Evolutionary conservation across 148 eudicot genomes (phyloP).

Genomic region (Polygonum maritimum): DNA sequence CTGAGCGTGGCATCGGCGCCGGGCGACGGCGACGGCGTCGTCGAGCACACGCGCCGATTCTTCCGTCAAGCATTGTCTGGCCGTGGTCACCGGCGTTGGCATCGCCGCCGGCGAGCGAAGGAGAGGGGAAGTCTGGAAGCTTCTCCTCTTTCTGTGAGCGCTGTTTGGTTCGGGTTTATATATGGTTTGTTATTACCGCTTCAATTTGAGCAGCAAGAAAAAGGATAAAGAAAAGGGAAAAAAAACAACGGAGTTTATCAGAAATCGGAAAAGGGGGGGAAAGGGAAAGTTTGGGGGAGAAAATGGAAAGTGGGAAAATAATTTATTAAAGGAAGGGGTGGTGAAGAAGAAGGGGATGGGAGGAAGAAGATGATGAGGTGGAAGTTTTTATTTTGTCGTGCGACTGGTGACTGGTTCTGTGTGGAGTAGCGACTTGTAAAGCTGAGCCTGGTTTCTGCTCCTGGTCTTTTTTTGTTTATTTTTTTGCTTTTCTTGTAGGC

Average conservation of each 20-base stretch:
- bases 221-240: background rate
- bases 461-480: background rate
- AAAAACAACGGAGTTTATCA: background rate
- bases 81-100: conserved; percentile 89
- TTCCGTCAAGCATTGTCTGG: conserved; percentile 78
- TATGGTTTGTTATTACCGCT: background rate
- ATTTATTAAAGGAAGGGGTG: background rate
- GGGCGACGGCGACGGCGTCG: conserved; percentile 81
- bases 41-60: conserved; percentile 63
- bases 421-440: background rate
- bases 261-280: background rate
- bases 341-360: background rate
- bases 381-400: background rate
- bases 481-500: background rate
- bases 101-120: conserved; percentile 31
- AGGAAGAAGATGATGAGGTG: background rate
- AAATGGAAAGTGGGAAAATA: background rate
- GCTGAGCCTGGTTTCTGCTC: background rate
- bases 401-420: background rate
- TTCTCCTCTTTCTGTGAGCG: background rate
- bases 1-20: conserved; percentile 74
- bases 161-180: conserved; percentile 4
- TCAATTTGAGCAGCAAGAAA: background rate
- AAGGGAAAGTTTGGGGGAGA: background rate
- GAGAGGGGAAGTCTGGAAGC: background rate